phyloP scores from a whole-genome alignment of 345 rosid species.

The Arabis alpina region DNA sequence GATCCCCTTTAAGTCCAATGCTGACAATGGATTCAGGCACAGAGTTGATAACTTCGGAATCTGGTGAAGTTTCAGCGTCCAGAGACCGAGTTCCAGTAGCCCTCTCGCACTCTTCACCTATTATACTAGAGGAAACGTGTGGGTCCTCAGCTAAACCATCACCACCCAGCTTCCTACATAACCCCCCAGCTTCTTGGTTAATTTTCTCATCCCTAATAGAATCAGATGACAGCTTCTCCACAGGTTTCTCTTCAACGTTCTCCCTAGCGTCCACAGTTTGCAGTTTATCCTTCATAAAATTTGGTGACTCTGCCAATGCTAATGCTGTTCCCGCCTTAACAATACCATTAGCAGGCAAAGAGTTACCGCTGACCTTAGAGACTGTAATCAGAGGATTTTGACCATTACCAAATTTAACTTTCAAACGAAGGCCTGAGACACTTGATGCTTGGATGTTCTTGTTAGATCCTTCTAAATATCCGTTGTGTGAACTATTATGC shows the following conservation, averaged over 20 bases:
- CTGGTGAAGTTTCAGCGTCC: constrained; percentile 93
- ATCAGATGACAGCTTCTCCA: constrained; percentile 42
- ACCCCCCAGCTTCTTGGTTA: constrained; percentile 41
- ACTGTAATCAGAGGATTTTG: constrained; percentile 47
- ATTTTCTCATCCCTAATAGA: constrained; percentile 45
- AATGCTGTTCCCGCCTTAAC: constrained; percentile 40
- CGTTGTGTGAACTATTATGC: constrained; percentile 38
- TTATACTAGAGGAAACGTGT: constrained; percentile 40
- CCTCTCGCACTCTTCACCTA: constrained; percentile 49
- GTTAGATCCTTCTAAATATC: constrained; percentile 45
- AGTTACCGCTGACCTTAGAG: constrained; percentile 48
- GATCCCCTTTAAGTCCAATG: constrained; percentile 49
- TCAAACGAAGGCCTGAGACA: constrained; percentile 65
- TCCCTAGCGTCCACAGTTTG: constrained; percentile 42
- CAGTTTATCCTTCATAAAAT: constrained; percentile 42
- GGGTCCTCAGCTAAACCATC: constrained; percentile 47
- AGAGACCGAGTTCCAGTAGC: constrained; percentile 51
- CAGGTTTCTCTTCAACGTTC: constrained; percentile 34
- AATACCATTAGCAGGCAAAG: constrained; percentile 42
- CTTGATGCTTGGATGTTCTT: constrained; percentile 48
- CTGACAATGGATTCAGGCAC: constrained; percentile 61
- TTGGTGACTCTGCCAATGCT: constrained; percentile 39
- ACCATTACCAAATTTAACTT: constrained; percentile 79
- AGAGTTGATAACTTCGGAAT: constrained; percentile 92
- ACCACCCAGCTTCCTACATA: constrained; percentile 49